These are phyloP conservation scores for Bromus sterilis DNA, from an alignment of 176 grass and related monocot genomes.

Conservation along the genomic window DNA sequence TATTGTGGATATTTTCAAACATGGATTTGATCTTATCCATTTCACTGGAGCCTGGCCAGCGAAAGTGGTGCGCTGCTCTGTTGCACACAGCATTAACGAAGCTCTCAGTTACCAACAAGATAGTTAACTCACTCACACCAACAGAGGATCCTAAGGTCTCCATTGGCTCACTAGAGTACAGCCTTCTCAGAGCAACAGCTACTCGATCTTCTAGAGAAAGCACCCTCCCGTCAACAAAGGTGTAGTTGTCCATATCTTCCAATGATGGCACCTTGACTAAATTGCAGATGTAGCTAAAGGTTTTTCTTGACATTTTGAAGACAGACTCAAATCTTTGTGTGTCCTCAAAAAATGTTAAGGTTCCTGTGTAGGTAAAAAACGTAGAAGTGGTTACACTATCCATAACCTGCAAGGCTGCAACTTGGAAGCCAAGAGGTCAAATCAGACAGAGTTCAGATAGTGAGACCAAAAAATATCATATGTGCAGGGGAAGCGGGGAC, in stretches of 20 bases:
- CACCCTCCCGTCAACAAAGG: not conserved
- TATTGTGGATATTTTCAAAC: slow-evolving; percentile 30
- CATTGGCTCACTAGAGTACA: not conserved
- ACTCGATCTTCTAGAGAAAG: slow-evolving; percentile 38
- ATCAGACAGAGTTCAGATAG: too few relatives aligned
- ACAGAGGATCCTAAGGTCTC: not conserved
- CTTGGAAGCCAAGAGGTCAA: too few relatives aligned
- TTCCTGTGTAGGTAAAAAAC: not conserved
- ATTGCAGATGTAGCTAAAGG: not conserved
- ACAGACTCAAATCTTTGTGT: not conserved
- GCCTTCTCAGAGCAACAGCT: not conserved
- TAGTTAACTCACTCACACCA: slow-evolving; percentile 36
- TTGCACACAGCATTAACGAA: slow-evolving; percentile 46
- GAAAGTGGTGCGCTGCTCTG: slow-evolving; percentile 16
- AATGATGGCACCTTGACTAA: not conserved
- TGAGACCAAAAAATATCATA: too few relatives aligned
- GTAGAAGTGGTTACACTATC: not conserved
- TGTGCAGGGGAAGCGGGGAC: too few relatives aligned
- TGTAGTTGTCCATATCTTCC: not conserved
- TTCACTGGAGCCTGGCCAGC: slow-evolving; percentile 33
- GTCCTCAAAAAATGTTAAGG: not conserved
- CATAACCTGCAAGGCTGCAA: too few relatives aligned
- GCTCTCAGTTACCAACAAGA: slow-evolving; percentile 34
- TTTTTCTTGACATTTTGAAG: not conserved
- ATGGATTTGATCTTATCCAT: slow-evolving; percentile 33